These are phyloP conservation scores for Ascosphaera aggregata DNA, from an alignment of 2,329 filamentous ascomycete genomes.

Conservation along the genomic window DNA sequence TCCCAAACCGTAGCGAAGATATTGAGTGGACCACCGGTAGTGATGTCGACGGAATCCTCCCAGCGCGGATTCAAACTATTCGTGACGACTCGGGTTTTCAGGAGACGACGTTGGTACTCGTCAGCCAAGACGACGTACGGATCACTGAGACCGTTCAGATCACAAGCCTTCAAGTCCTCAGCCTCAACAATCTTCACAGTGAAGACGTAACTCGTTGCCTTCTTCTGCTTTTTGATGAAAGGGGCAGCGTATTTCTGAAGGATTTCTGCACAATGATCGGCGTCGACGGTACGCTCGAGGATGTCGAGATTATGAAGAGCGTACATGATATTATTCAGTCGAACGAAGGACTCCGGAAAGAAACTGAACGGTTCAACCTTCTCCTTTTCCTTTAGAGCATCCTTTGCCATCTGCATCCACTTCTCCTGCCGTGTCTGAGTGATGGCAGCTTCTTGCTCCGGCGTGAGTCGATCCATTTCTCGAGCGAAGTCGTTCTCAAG, in stretches of 20 bases:
- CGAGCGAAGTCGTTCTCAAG: constrained; percentile 64
- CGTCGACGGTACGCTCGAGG: constrained; percentile 71
- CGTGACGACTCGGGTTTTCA: constrained; percentile 84
- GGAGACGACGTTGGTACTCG: constrained; percentile 89
- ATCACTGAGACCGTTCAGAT: constrained; percentile 81
- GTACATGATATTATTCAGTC: constrained; percentile 93
- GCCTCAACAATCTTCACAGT: constrained; percentile 97
- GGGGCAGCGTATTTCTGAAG: constrained; percentile 53
- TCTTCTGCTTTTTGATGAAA: constrained; percentile 40
- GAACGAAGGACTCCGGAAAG: constrained; percentile 87
- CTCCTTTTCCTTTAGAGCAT: constrained; percentile 77
- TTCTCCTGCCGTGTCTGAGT: constrained; percentile 72
- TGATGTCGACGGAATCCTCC: constrained; percentile 95
- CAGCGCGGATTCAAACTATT: constrained; percentile 80
- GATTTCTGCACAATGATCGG: constrained; percentile 69
- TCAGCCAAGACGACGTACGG: constrained; percentile 94
- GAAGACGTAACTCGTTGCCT: constrained; percentile 78
- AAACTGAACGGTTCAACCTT: constrained; percentile 95
- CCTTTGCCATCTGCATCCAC: constrained; percentile 80
- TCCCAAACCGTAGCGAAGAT: constrained; percentile 97
- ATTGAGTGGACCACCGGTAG: constrained; percentile 73
- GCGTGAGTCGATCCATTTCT: constrained; percentile 84
- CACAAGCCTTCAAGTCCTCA: constrained; percentile 94
- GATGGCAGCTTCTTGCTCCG: constrained; percentile 59
- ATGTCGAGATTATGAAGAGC: constrained; percentile 81